A percentile compares a stretch with the other conserved stretches of the same genome.
Conservation (phyloP, 176 grass and related monocot species). For the Thalia dealbata region DNA sequence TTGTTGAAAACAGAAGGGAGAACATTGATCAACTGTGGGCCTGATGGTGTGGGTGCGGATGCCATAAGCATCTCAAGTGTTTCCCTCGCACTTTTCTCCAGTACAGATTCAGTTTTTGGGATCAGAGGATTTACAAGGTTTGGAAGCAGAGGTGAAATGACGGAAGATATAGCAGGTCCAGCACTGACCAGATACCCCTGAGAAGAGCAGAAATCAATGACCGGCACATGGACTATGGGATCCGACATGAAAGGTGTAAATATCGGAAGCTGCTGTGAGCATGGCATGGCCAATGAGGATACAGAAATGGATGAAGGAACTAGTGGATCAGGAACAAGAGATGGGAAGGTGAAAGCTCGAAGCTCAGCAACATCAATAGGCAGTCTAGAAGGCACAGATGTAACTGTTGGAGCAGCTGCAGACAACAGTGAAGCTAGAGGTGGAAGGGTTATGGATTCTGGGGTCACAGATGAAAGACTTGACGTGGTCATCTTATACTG, state of each 20-base stretch:
- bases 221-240: conserved; percentile 84
- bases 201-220: conserved; percentile 80
- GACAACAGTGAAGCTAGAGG: conserved; percentile 43
- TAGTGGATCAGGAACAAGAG: conserved; percentile 51
- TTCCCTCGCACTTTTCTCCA: conserved; percentile 81
- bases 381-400: conserved; percentile 33
- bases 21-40: conserved; percentile 41
- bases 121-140: conserved; percentile 51
- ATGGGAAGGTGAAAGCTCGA: conserved; percentile 37
- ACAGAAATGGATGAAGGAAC: conserved; percentile 46
- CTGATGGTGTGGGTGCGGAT: conserved; percentile 34
- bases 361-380: conserved; percentile 29
- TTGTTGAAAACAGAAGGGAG: conserved; percentile 29
- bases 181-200: conserved; percentile 82
- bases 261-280: conserved; percentile 51
- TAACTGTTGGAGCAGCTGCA: conserved; percentile 29
- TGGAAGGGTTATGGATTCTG: conserved; percentile 29
- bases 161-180: conserved; percentile 58
- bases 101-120: conserved; percentile 49
- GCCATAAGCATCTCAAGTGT: conserved; percentile 79
- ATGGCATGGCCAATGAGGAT: conserved; percentile 46
- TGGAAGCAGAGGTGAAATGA: conserved; percentile 45
- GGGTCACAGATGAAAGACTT: conserved; percentile 27
- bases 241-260: conserved; percentile 90
- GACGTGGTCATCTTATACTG: conserved; percentile 38